Percentiles rank a stretch among this genome's conserved stretches.
These are phyloP conservation scores for Tausonia pullulans DNA, from an alignment of 1,284 basidiomycete genomes.

Conservation along the genomic window DNA sequence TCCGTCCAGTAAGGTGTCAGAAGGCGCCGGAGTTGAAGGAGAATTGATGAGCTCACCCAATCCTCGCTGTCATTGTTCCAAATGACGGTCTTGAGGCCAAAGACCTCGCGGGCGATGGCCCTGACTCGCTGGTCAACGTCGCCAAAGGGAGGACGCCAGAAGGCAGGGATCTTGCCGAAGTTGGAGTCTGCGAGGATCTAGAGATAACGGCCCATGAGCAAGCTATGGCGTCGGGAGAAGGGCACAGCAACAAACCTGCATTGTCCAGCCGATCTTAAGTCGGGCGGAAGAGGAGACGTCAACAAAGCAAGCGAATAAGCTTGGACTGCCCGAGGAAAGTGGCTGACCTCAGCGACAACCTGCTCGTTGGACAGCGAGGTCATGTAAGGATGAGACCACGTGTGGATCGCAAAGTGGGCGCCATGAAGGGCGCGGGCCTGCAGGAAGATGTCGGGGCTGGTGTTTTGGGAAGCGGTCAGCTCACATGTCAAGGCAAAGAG, in stretches of 20 bases:
- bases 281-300: background rate
- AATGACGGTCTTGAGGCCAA: constrained; percentile 32
- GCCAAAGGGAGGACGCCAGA: constrained; percentile 68
- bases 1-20: too few species aligned
- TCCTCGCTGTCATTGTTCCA: constrained; percentile 36
- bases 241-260: constrained; percentile 35
- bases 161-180: constrained; percentile 56
- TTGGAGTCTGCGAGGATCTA: constrained; percentile 67
- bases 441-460: constrained; percentile 12
- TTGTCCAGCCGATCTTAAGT: constrained; percentile 56
- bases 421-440: constrained; percentile 16
- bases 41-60: constrained; percentile 22
- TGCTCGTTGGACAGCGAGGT: constrained; percentile 59
- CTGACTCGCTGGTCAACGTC: constrained; percentile 61
- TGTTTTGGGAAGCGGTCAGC: too few species aligned
- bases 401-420: constrained; percentile 23
- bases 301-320: background rate
- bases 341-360: constrained; percentile 49
- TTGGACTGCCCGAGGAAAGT: background rate
- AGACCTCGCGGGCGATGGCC: constrained; percentile 27
- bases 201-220: background rate
- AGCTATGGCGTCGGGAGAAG: background rate
- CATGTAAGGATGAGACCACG: constrained; percentile 70
- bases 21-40: too few species aligned
- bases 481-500: background rate